Conservation (phyloP, 805 yeast species). For the Maudiozyma barnettii region DNA sequence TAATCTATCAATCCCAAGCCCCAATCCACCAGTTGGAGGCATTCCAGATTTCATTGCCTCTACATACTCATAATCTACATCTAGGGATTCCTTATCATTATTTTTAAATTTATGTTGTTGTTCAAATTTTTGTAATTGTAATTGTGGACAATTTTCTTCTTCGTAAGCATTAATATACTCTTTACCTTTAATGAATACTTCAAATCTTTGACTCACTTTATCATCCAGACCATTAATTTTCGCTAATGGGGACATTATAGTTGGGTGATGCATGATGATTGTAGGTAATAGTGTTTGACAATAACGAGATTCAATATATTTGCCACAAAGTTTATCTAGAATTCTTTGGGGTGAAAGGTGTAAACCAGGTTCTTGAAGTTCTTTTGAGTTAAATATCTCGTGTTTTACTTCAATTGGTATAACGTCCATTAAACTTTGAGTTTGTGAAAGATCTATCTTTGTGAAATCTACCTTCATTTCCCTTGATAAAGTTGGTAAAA, state of each 20-base stretch:
- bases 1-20: slow-evolving; percentile 84
- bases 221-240: slow-evolving; percentile 42
- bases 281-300: slow-evolving; percentile 48
- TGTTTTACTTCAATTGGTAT: slow-evolving; percentile 7
- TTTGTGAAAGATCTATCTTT: slow-evolving; percentile 28
- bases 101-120: slow-evolving; percentile 38
- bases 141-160: slow-evolving; percentile 83
- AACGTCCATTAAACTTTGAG: slow-evolving; percentile 10
- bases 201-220: slow-evolving; percentile 60
- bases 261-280: slow-evolving; percentile 75
- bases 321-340: slow-evolving; percentile 53
- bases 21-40: slow-evolving; percentile 99
- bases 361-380: background rate
- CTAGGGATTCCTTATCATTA: slow-evolving; percentile 50
- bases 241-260: slow-evolving; percentile 77
- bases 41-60: slow-evolving; percentile 82
- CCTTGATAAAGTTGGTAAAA: slow-evolving; percentile 21
- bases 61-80: slow-evolving; percentile 53
- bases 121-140: slow-evolving; percentile 55
- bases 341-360: slow-evolving; percentile 44
- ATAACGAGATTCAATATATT: slow-evolving; percentile 51
- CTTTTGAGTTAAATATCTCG: slow-evolving; percentile 2
- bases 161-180: slow-evolving; percentile 93
- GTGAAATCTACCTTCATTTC: slow-evolving; percentile 15
- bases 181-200: slow-evolving; percentile 65